Evolutionary conservation across 345 rosid genomes (phyloP).

Genomic region (Garcia nutans): DNA sequence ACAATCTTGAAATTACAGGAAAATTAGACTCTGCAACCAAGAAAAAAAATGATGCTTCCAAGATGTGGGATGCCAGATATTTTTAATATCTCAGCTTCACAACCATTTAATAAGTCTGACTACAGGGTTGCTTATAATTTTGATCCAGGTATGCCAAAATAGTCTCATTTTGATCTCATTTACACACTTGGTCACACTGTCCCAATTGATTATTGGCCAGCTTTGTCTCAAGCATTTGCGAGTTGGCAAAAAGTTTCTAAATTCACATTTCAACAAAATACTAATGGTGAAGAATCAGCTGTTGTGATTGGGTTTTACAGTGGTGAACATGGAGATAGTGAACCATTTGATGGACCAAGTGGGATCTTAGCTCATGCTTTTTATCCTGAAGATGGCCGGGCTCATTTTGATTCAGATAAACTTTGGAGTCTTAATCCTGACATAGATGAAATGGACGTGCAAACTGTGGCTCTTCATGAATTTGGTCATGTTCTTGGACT

Average conservation of each 20-base stretch:
- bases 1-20: neutral
- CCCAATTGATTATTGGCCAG: no score
- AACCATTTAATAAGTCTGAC: neutral
- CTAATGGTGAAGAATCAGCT: neutral
- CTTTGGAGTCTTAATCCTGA: slow-evolving; percentile 3
- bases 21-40: neutral
- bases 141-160: slow-evolving; percentile 2
- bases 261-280: no score
- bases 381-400: neutral
- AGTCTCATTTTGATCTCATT: slow-evolving; percentile 19
- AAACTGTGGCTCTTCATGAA: no score
- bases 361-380: slow-evolving; percentile 6
- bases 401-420: slow-evolving; percentile 6
- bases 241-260: no score
- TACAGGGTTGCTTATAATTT: slow-evolving; percentile 10
- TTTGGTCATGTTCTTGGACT: no score
- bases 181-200: slow-evolving; percentile 13
- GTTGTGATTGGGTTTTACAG: slow-evolving; percentile 1
- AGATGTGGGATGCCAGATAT: neutral
- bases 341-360: slow-evolving; percentile 10
- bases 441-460: neutral
- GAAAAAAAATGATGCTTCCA: neutral
- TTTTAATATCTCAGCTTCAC: neutral
- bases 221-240: no score
- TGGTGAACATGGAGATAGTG: neutral